Evolutionary conservation across 352 stramenopile genomes (phyloP), one percentile per base, ranked within the genome.

Genomic region (Pythium oligandrum): DNA sequence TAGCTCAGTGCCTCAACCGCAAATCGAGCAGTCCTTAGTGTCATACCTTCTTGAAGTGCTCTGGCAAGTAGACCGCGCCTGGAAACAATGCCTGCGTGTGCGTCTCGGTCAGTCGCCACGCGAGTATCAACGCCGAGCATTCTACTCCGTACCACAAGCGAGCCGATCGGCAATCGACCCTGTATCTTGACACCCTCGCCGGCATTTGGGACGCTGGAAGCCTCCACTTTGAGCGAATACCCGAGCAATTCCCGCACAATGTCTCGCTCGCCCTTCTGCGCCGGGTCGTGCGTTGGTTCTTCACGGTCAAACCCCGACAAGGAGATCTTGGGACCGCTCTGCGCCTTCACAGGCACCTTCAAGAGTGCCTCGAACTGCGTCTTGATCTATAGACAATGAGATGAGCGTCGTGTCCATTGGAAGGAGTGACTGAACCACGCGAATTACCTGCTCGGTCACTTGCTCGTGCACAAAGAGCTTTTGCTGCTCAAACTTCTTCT

Each of bases 41-140:
- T 26, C 52, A 32, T 56, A 87, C 78, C 72, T 93, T 92, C 54
- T 89, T 90, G 59, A 84, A 88, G 61, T 95, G 84, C 63, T 95
- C 84, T 12, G 84, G 81, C 34, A 92, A 62, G 55, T 92, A 95
- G 26, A 93, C 82, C 1, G 74, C 84, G 11, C 84, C 84, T 7
- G 84, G 82, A 44, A 88, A 92, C 32, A 92, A 47, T 7, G 81
- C 81, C 80, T 91, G 32, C 36, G 5, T 26, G n/a, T 11, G 26
- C 32, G 34, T 33, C 2, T 11, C 31, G 6, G 32, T 55, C 39
- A 48, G 34, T 40, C 7, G 2, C 43, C 10, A 37, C 39, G 38
- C 53, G 40, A 54, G 6, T 32, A 40, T 3, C 26, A 54, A 44
- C 30, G 37, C 7, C 12, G 44, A 34, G 10, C 38, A 55, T 63